phyloP scores from a whole-genome alignment of 805 yeast species.

The Grigorovia yakushimaensis region DNA sequence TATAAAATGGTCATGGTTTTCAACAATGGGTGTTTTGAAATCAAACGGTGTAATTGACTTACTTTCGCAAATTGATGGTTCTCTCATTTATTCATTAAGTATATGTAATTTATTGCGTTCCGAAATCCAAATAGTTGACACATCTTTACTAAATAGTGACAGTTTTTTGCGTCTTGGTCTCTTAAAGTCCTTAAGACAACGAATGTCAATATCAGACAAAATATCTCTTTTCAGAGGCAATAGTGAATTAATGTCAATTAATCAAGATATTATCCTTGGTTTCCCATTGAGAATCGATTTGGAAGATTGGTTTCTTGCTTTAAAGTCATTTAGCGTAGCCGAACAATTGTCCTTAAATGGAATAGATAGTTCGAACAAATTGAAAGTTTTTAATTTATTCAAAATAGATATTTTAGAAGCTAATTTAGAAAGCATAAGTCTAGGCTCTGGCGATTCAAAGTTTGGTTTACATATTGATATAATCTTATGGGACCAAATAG shows the following conservation, averaged over 20 bases:
- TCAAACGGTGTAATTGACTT: conserved; percentile 55
- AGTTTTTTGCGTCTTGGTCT: conserved; percentile 51
- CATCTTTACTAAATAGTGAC: conserved; percentile 50
- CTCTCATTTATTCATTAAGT: conserved; percentile 48
- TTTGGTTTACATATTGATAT: conserved; percentile 53
- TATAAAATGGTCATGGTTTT: conserved; percentile 54
- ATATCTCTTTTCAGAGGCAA: background rate
- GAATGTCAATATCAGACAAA: conserved; percentile 6
- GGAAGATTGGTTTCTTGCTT: conserved; percentile 68
- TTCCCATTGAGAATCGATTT: conserved; percentile 61
- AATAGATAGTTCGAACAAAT: conserved; percentile 26
- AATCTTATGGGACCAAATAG: conserved; percentile 58
- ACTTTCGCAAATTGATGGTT: conserved; percentile 54
- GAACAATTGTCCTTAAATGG: conserved; percentile 31
- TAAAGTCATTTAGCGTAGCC: conserved; percentile 51
- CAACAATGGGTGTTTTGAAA: conserved; percentile 58
- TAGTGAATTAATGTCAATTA: conserved; percentile 1
- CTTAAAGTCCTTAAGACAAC: conserved; percentile 42
- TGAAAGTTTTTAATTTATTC: conserved; percentile 47
- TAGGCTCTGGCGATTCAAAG: background rate
- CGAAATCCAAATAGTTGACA: conserved; percentile 57
- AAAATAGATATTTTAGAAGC: conserved; percentile 59
- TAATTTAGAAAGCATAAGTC: conserved; percentile 31
- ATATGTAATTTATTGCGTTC: conserved; percentile 41
- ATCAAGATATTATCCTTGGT: conserved; percentile 34